A percentile compares a stretch with the other conserved stretches of the same genome.
Conservation (phyloP, 2,329 filamentous ascomycete genomes). For the Penicillium verrucosum region DNA sequence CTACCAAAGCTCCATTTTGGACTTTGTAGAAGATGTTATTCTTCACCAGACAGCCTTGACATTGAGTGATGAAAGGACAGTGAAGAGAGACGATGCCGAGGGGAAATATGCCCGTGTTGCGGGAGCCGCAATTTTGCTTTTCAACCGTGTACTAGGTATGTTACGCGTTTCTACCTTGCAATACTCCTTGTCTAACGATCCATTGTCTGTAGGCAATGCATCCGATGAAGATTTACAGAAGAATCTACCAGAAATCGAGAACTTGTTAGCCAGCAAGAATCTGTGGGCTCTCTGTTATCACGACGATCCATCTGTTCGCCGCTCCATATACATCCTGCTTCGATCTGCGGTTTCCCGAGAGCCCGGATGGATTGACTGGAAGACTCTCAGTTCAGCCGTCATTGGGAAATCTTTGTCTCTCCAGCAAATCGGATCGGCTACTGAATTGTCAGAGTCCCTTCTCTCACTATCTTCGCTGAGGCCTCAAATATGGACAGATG, state of each 20-base stretch:
- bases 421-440: conserved; percentile 69
- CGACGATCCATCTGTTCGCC: conserved; percentile 56
- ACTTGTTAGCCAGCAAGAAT: conserved; percentile 61
- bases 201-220: conserved; percentile 29
- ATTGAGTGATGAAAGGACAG: conserved; percentile 83
- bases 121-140: conserved; percentile 55
- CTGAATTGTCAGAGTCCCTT: conserved; percentile 67
- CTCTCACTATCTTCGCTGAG: conserved; percentile 61
- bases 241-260: conserved; percentile 60
- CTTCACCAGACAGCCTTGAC: conserved; percentile 73
- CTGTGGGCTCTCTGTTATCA: conserved; percentile 60
- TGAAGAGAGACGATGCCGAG: conserved; percentile 78
- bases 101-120: conserved; percentile 80
- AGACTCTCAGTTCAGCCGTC: conserved; percentile 64
- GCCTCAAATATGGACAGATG: conserved; percentile 70
- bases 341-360: conserved; percentile 50
- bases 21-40: conserved; percentile 76
- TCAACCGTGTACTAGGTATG: conserved; percentile 53
- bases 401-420: conserved; percentile 70
- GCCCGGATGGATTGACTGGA: conserved; percentile 56
- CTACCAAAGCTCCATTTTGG: conserved; percentile 75
- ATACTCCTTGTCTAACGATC: neutral
- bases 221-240: conserved; percentile 55
- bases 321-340: conserved; percentile 56
- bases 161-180: neutral